phyloP scores from a whole-genome alignment of 108 stramenopile genomes.

The Pseudonitzschia pungens region DNA sequence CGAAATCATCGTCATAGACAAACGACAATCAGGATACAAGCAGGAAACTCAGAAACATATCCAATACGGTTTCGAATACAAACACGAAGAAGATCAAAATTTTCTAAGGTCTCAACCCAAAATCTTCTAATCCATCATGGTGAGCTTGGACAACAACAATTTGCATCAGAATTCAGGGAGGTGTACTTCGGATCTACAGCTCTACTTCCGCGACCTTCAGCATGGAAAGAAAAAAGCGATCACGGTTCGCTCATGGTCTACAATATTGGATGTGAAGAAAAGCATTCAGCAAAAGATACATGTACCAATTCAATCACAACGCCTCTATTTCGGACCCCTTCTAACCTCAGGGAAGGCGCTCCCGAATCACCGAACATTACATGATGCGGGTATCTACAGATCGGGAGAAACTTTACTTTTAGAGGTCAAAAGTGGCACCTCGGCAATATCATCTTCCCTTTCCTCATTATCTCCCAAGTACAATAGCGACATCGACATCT shows the following conservation, averaged over 20 bases:
- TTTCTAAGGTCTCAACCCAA: not conserved
- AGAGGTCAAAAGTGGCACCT: constrained; percentile 52
- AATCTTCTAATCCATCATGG: constrained; percentile 6
- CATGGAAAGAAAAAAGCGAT: constrained; percentile 70
- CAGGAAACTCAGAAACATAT: not conserved
- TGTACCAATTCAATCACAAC: constrained; percentile 65
- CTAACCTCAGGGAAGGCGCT: constrained; percentile 61
- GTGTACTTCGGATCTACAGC: constrained; percentile 63
- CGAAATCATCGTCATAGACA: not conserved
- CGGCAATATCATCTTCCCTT: constrained; percentile 21
- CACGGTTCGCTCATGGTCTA: constrained; percentile 78
- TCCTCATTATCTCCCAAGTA: constrained; percentile 42
- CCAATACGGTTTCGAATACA: too few species aligned
- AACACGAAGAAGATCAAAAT: not conserved
- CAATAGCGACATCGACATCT: constrained; percentile 64
- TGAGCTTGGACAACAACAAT: constrained; percentile 22
- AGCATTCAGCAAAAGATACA: constrained; percentile 59
- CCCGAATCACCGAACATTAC: constrained; percentile 80
- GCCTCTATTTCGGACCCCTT: constrained; percentile 77
- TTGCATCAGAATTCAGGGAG: constrained; percentile 16
- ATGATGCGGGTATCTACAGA: constrained; percentile 85
- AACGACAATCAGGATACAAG: too few species aligned
- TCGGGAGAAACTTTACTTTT: constrained; percentile 80
- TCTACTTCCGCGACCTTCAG: constrained; percentile 77
- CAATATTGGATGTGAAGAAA: constrained; percentile 85